Base-by-base conservation (phyloP, 73 alveolate species). In the Paramecium caudatum region DNA sequence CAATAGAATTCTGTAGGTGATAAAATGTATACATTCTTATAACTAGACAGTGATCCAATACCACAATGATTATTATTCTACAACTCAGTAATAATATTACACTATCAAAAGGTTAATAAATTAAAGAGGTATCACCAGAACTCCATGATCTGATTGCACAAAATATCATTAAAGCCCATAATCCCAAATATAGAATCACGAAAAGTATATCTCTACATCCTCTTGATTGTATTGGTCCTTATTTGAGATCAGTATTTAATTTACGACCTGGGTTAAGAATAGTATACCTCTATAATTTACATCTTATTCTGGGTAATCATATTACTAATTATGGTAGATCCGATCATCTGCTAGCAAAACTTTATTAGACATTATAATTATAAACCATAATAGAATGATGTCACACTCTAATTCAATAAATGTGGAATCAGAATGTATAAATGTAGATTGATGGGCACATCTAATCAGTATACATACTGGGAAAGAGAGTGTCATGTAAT, bases 121-220 rank as follows among this genome's bases (percentile, higher is more conserved):
- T 45, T 23, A 41, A 19, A 17, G 62, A 41, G 5, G 47, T 34
- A 74, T 74, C 88, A 4, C 88, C 88, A 21, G 4, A 17, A 15
- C 32, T 32, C 43, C 47, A 74, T 6, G 88, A 10, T 1, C 19
- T 74, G 9, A 74, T 41, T 45, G 88, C 62, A 17, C 62, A 74
- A 45, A 39, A 74, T 2, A 74, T 37, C 88, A 74, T 74, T 12
- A 74, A n/a, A 0, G 88, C 88, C 88, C 88, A 74, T 5, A 45
- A 7, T 1, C 69, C 63, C n/a, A 74, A 74, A 39, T 41, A 74
- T 8, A 45, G 23, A 15, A 74, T 43, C 2, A 74, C 62, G 43
- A 32, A 74, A 3, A 74, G 4, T 15, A 74, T 7, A 12, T 74
- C 88, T 41, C 41, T 16, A 13, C 88, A 74, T 41, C 69, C 62